phyloP scores from a whole-genome alignment of 192 early-diverging fungal genomes.

The Linnemannia hyalina region DNA sequence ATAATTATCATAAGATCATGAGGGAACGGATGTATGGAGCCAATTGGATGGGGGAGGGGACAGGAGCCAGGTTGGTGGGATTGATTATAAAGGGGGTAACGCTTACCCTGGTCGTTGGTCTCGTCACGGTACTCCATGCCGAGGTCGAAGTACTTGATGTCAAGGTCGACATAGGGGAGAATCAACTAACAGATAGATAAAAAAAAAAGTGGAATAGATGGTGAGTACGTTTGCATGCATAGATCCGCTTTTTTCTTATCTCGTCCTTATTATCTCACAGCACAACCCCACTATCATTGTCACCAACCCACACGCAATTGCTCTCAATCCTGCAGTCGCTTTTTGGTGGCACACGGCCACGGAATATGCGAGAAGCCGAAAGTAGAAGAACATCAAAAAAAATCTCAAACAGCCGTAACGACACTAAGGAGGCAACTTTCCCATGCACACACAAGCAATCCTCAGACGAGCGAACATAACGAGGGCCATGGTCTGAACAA shows the following conservation, averaged over 20 bases:
- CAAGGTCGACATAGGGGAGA: conserved; percentile 86
- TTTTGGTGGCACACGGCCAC: conserved; percentile 31
- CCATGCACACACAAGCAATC: not conserved
- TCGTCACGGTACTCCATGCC: conserved; percentile 94
- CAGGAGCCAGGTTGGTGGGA: not conserved
- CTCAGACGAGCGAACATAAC: not conserved
- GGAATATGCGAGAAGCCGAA: conserved; percentile 19
- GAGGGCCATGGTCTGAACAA: no score
- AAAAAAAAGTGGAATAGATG: not conserved
- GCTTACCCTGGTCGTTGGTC: conserved; percentile 63
- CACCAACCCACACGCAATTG: not conserved
- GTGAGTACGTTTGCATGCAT: not conserved
- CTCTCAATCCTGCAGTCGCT: conserved; percentile 11
- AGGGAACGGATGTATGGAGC: no score
- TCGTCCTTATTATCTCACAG: not conserved
- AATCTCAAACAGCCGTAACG: not conserved
- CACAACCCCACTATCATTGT: not conserved
- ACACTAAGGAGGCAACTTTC: not conserved
- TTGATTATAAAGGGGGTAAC: no score
- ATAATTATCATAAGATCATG: not conserved
- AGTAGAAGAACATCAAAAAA: not conserved
- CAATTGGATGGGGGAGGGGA: not conserved
- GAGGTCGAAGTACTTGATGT: conserved; percentile 97
- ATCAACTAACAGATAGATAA: conserved; percentile 67
- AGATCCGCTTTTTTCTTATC: not conserved